A percentile compares a stretch with the other conserved stretches of the same genome.
Conservation (phyloP, 192 early-diverging fungal genomes). For the Pilobolus umbonatus region DNA sequence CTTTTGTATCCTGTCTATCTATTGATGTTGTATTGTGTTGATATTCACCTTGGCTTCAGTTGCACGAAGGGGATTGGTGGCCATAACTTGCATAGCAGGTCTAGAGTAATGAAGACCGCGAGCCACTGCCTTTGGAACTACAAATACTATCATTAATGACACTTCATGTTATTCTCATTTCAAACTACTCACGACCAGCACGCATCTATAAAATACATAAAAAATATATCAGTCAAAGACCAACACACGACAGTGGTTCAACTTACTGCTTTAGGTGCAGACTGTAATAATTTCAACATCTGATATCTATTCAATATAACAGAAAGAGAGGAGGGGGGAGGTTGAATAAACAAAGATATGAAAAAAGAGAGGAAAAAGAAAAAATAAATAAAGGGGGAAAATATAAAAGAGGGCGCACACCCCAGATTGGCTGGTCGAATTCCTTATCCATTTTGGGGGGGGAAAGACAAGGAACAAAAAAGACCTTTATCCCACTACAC, state of each 20-base stretch:
- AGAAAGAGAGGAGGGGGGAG: conserved; percentile 7
- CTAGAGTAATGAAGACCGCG: conserved; percentile 67
- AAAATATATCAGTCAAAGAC: background rate
- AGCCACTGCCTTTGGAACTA: conserved; percentile 6
- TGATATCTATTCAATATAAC: background rate
- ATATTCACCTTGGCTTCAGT: conserved; percentile 59
- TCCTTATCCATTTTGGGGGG: no score
- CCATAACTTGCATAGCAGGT: conserved; percentile 60
- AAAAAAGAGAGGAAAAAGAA: background rate
- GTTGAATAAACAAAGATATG: background rate
- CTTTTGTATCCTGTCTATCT: background rate
- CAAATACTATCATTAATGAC: background rate
- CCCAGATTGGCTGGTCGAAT: no score
- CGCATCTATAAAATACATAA: conserved; percentile 11
- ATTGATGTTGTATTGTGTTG: background rate
- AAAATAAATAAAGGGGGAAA: background rate
- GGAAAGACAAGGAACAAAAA: no score
- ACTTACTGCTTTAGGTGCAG: conserved; percentile 16
- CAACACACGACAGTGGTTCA: background rate
- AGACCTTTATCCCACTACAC: no score
- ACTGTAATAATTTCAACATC: conserved; percentile 24
- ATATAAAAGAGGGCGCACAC: no score
- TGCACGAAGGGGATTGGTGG: conserved; percentile 71
- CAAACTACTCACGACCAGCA: conserved; percentile 21
- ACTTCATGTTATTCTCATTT: background rate